Conservation (phyloP, 306 rosid species). For the Acacia acuminata region DNA sequence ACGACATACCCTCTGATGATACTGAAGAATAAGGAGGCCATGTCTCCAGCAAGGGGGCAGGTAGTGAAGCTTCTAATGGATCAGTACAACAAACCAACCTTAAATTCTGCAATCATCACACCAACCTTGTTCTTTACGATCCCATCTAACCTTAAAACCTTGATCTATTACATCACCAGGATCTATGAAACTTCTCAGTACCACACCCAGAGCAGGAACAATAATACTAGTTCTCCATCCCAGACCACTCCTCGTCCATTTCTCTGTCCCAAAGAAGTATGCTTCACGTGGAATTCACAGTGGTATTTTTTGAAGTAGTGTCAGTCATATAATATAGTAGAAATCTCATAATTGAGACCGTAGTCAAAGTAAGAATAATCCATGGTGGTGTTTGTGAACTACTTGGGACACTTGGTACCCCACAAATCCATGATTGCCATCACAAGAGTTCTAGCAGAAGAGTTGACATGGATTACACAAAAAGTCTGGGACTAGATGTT, state of each 20-base stretch:
- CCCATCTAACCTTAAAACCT: conserved; percentile 51
- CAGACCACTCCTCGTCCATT: not conserved
- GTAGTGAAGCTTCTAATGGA: too few relatives aligned
- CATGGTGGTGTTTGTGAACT: conserved; percentile 13
- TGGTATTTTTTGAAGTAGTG: not conserved
- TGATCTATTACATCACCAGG: not conserved
- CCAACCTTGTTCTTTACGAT: not conserved
- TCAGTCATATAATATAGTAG: conserved; percentile 40
- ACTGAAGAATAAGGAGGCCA: too few relatives aligned
- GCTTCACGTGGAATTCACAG: not conserved
- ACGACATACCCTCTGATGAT: too few relatives aligned
- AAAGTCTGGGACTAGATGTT: conserved; percentile 29
- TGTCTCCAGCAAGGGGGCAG: too few relatives aligned
- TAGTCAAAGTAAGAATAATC: conserved; percentile 12
- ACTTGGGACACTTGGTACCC: conserved; percentile 21
- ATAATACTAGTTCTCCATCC: conserved; percentile 24
- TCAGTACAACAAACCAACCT: conserved; percentile 11
- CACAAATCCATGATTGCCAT: conserved; percentile 42
- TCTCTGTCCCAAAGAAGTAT: not conserved
- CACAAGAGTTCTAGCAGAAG: not conserved
- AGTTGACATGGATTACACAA: conserved; percentile 21
- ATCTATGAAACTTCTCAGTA: not conserved
- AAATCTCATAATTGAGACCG: conserved; percentile 11
- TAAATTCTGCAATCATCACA: conserved; percentile 20
- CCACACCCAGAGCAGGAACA: conserved; percentile 2